Percentiles rank a stretch among this genome's conserved stretches.
Conservation (phyloP, 2,329 filamentous ascomycete genomes). For the Fusarium incarnatum region DNA sequence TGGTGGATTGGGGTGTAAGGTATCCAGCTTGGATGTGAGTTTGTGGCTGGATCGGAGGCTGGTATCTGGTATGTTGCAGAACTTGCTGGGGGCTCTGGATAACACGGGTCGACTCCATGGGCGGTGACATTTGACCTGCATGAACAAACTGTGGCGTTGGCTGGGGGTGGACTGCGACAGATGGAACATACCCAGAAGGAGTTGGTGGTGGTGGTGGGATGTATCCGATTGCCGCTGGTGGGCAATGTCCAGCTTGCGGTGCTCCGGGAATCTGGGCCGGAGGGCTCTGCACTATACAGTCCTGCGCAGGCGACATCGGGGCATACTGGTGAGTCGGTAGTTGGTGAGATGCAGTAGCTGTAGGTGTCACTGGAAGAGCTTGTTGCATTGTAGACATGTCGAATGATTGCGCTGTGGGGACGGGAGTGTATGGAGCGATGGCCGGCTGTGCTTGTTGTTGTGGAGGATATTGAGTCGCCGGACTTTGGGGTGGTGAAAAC, state of each 20-base stretch:
- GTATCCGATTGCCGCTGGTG: slow-evolving; percentile 4
- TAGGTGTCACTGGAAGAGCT: slow-evolving; percentile 22
- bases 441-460: neutral
- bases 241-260: neutral
- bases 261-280: neutral
- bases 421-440: neutral
- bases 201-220: neutral
- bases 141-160: neutral
- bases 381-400: slow-evolving; percentile 27
- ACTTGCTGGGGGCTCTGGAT: neutral
- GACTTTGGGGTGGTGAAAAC: slow-evolving; percentile 18
- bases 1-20: neutral
- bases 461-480: neutral
- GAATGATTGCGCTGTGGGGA: slow-evolving; percentile 1
- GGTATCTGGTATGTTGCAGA: neutral
- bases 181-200: neutral
- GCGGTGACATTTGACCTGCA: neutral
- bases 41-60: neutral
- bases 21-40: neutral
- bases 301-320: neutral
- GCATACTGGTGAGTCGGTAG: neutral
- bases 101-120: rapidly evolving
- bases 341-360: neutral
- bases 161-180: neutral
- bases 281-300: neutral